Evolutionary conservation across 2,329 filamentous ascomycete species (phyloP).

Genomic region (Diaporthe eres): DNA sequence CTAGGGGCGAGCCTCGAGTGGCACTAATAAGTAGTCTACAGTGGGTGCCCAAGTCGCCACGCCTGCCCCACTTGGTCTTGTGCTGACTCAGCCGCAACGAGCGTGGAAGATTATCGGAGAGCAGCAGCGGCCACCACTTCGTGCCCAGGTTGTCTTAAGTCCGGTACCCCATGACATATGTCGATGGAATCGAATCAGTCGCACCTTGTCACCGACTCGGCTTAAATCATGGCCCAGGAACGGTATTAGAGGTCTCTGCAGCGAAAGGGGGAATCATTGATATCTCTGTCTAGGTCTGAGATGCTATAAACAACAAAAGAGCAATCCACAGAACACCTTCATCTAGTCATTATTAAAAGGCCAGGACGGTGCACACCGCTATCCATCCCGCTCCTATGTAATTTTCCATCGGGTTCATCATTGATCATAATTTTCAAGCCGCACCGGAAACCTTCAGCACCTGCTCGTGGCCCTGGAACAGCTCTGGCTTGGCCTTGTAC

Average conservation of each 20-base stretch:
- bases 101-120: background rate
- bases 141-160: background rate
- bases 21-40: background rate
- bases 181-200: background rate
- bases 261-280: slow-evolving; percentile 43
- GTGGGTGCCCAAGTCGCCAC: background rate
- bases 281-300: slow-evolving; percentile 41
- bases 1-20: too few species aligned
- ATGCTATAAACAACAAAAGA: slow-evolving; percentile 28
- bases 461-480: slow-evolving; percentile 50
- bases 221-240: too few species aligned
- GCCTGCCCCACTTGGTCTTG: background rate
- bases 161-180: background rate
- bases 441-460: slow-evolving; percentile 50
- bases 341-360: slow-evolving; percentile 39
- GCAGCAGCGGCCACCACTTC: background rate
- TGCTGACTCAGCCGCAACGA: slow-evolving; percentile 12
- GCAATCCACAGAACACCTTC: slow-evolving; percentile 35
- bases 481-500: slow-evolving; percentile 51
- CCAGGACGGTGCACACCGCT: slow-evolving; percentile 19
- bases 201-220: background rate
- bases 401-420: slow-evolving; percentile 7
- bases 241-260: background rate
- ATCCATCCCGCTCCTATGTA: slow-evolving; percentile 21
- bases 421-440: slow-evolving; percentile 9